phyloP scores from a whole-genome alignment of 2,329 filamentous ascomycete species.

The Teratosphaeria nubilosa region DNA sequence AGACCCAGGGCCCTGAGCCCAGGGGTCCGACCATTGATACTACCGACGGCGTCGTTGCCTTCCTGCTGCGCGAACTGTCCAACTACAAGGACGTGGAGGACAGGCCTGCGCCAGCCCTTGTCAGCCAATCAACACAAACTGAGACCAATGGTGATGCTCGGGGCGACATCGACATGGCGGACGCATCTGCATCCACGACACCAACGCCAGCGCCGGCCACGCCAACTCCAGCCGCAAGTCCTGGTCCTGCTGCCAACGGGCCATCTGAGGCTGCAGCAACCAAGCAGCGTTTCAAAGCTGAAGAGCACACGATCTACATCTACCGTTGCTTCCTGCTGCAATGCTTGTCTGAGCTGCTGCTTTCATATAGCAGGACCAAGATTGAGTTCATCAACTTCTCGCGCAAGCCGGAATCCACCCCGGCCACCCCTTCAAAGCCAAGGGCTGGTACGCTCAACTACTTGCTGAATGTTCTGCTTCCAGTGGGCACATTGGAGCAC shows the following conservation, averaged over 20 bases:
- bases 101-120: constrained; percentile 46
- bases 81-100: constrained; percentile 91
- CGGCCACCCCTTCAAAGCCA: constrained; percentile 84
- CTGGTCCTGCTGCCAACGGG: constrained; percentile 18
- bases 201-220: constrained; percentile 3
- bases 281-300: constrained; percentile 75
- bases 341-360: constrained; percentile 79
- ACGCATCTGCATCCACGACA: constrained; percentile 17
- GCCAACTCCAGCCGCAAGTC: constrained; percentile 18
- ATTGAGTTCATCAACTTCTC: constrained; percentile 99
- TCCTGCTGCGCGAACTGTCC: constrained; percentile 81
- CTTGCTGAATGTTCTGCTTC: constrained; percentile 68
- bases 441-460: constrained; percentile 90
- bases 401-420: constrained; percentile 72
- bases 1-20: constrained; percentile 54
- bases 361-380: constrained; percentile 89
- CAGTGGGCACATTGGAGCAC: constrained; percentile 55
- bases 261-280: constrained; percentile 39
- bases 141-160: constrained; percentile 26
- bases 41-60: constrained; percentile 90
- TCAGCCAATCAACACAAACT: constrained; percentile 34
- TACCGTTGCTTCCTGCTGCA: constrained; percentile 93
- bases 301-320: constrained; percentile 90
- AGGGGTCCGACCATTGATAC: constrained; percentile 84
- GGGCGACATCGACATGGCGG: constrained; percentile 43